These are phyloP conservation scores for Santalum album DNA, from an alignment of 164 flowering plant species.

Conservation along the genomic window DNA sequence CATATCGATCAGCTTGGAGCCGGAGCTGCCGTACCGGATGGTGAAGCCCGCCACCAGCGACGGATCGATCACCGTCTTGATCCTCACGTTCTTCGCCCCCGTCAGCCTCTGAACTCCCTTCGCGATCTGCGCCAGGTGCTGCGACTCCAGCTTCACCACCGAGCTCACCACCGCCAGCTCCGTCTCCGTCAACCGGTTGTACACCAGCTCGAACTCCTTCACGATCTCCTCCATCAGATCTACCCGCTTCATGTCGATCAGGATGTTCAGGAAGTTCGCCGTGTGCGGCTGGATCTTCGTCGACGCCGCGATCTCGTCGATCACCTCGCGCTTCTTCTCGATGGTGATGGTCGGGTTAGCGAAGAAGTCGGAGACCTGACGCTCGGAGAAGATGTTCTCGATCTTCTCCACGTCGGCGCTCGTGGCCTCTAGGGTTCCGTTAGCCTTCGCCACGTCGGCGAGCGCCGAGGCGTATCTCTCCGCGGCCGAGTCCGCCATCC, in stretches of 20 bases:
- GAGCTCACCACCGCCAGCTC: conserved; percentile 75
- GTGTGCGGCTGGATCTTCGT: conserved; percentile 44
- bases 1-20: conserved; percentile 84
- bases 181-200: conserved; percentile 61
- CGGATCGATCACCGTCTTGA: conserved; percentile 72
- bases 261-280: conserved; percentile 58
- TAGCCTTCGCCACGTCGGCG: conserved; percentile 58
- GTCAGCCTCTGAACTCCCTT: conserved; percentile 75
- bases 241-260: conserved; percentile 54
- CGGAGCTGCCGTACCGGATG: conserved; percentile 60
- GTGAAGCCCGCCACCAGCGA: conserved; percentile 87
- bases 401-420: conserved; percentile 53
- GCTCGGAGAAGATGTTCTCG: conserved; percentile 51
- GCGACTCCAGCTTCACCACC: conserved; percentile 71
- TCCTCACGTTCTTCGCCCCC: conserved; percentile 79
- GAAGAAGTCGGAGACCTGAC: conserved; percentile 38
- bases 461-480: conserved; percentile 68
- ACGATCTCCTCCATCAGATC: conserved; percentile 53
- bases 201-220: conserved; percentile 64
- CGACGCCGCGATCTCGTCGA: conserved; percentile 42
- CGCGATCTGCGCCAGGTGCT: conserved; percentile 88
- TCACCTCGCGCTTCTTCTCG: conserved; percentile 36
- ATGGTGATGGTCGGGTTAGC: conserved; percentile 35
- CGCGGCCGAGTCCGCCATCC: conserved; percentile 51
- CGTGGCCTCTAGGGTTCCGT: conserved; percentile 61